phyloP scores from a whole-genome alignment of 192 early-diverging fungal species.

The Gigaspora rosea region DNA sequence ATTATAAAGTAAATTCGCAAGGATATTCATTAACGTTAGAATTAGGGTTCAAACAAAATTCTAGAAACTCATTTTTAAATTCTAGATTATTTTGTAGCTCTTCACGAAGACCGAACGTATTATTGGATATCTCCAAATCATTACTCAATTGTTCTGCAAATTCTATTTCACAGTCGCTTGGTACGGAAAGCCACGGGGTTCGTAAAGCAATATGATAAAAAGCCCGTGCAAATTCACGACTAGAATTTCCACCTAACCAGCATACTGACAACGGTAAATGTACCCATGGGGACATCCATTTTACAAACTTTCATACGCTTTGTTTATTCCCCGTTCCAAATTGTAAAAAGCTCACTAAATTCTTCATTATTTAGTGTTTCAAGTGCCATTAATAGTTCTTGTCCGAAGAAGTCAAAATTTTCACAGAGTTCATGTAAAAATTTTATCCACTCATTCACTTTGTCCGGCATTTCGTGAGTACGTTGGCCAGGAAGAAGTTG shows the following conservation, averaged over 20 bases:
- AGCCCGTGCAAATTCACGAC: too few relatives aligned
- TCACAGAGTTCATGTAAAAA: not conserved
- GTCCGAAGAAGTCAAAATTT: slow-evolving; percentile 10
- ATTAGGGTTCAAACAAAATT: too few relatives aligned
- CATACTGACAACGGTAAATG: not conserved
- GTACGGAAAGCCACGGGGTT: too few relatives aligned
- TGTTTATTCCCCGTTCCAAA: not conserved
- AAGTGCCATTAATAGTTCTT: not conserved
- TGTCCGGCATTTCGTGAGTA: not conserved
- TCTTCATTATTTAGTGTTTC: slow-evolving; percentile 1
- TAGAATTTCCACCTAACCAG: not conserved
- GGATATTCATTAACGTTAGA: too few relatives aligned
- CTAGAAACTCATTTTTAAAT: too few relatives aligned
- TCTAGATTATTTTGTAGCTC: too few relatives aligned
- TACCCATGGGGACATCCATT: not conserved
- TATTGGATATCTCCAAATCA: too few relatives aligned
- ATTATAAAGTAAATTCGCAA: too few relatives aligned
- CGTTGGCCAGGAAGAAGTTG: not conserved
- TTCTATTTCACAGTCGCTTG: too few relatives aligned
- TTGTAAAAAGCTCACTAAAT: not conserved
- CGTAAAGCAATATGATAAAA: too few relatives aligned
- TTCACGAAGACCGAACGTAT: too few relatives aligned
- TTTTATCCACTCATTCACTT: not conserved
- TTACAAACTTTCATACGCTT: not conserved
- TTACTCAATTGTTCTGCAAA: too few relatives aligned